phyloP scores from a whole-genome alignment of 257 asterid genomes.

The Jacaranda copaia region DNA sequence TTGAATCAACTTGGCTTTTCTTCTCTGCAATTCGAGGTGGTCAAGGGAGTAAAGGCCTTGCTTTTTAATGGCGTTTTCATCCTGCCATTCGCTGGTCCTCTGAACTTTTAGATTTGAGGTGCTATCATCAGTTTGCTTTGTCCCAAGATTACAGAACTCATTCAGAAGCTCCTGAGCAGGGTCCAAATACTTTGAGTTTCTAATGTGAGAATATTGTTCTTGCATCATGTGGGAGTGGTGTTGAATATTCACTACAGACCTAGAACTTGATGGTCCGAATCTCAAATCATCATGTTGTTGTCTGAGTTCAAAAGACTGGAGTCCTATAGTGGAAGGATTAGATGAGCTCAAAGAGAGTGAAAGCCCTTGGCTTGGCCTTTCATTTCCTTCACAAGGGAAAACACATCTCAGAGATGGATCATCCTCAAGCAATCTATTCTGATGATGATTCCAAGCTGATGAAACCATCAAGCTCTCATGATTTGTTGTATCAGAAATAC shows the following conservation, averaged over 20 bases:
- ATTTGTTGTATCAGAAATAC: slow-evolving; percentile 39
- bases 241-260: slow-evolving; percentile 45
- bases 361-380: slow-evolving; percentile 88
- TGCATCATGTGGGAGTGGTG: slow-evolving; percentile 37
- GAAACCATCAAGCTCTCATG: slow-evolving; percentile 39
- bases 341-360: slow-evolving; percentile 78
- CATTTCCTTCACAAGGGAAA: slow-evolving; percentile 78
- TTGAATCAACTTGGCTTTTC: slow-evolving; percentile 76
- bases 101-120: slow-evolving; percentile 42
- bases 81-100: slow-evolving; percentile 45
- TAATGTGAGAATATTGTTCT: slow-evolving; percentile 43
- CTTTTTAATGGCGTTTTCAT: slow-evolving; percentile 48
- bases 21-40: slow-evolving; percentile 73
- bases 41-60: slow-evolving; percentile 71
- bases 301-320: slow-evolving; percentile 72
- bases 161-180: slow-evolving; percentile 77
- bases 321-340: slow-evolving; percentile 61
- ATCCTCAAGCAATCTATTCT: slow-evolving; percentile 43
- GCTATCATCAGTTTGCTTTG: slow-evolving; percentile 39
- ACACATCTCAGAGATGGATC: slow-evolving; percentile 63
- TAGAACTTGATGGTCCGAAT: slow-evolving; percentile 65
- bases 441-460: slow-evolving; percentile 41
- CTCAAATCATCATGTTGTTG: slow-evolving; percentile 48
- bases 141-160: slow-evolving; percentile 77
- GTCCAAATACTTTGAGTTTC: slow-evolving; percentile 61